phyloP scores from a whole-genome alignment of 805 yeast species.

The Wickerhamomyces tratensis region DNA sequence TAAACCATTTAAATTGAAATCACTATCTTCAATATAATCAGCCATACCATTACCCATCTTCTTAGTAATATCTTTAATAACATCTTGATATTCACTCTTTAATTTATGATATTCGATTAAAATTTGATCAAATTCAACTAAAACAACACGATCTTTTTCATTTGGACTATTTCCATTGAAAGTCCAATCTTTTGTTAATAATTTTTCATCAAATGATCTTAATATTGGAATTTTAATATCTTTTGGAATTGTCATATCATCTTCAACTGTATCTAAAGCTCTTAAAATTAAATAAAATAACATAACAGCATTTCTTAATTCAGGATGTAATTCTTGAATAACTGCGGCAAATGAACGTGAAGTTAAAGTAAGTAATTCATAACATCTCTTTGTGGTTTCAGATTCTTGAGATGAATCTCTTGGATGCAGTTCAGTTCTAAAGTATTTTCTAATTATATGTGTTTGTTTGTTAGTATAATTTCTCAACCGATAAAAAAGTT shows the following conservation, averaged over 20 bases:
- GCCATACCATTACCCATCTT: conserved; percentile 99
- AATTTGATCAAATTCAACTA: conserved; percentile 68
- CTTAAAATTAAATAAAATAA: conserved; percentile 78
- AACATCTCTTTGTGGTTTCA: conserved; percentile 51
- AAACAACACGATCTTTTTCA: conserved; percentile 74
- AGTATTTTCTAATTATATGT: conserved; percentile 10
- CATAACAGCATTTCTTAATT: conserved; percentile 72
- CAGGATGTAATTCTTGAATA: conserved; percentile 84
- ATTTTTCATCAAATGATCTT: conserved; percentile 54
- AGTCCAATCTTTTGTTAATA: conserved; percentile 66
- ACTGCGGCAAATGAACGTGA: conserved; percentile 95
- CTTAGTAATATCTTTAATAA: conserved; percentile 65
- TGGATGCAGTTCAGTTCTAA: conserved; percentile 30
- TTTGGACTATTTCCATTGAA: conserved; percentile 64
- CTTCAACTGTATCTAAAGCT: conserved; percentile 93
- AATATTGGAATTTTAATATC: conserved; percentile 65
- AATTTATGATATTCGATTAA: conserved; percentile 64
- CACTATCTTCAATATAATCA: conserved; percentile 69
- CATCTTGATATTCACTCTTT: conserved; percentile 66
- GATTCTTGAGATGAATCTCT: conserved; percentile 25
- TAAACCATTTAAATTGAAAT: conserved; percentile 74
- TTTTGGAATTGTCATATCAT: conserved; percentile 81
- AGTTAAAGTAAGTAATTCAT: conserved; percentile 52
- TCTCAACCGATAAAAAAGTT: too few relatives aligned
- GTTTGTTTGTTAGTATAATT: background rate